Conservation (phyloP, 225 moss, liverwort and hornwort genomes). For the Antitrichia curtipendula region DNA sequence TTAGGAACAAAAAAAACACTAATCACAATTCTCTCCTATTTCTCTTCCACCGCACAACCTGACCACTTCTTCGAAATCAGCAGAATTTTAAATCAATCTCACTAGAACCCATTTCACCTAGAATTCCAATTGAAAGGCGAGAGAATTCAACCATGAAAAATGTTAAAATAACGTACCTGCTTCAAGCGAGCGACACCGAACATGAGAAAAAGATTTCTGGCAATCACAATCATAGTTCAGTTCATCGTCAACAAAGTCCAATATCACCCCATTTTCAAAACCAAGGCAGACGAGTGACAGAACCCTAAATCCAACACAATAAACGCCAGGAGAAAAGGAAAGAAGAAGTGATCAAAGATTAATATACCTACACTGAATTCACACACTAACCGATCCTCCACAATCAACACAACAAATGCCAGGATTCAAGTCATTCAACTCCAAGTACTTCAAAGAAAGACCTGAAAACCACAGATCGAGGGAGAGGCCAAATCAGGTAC, state of each 20-base stretch:
- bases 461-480: not conserved
- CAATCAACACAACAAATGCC: not conserved
- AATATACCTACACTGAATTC: not conserved
- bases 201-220: not conserved
- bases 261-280: not conserved
- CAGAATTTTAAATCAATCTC: not conserved
- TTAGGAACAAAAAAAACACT: not conserved
- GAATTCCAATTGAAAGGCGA: not conserved
- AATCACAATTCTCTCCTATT: not conserved
- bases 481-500: not conserved
- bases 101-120: not conserved
- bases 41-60: not conserved
- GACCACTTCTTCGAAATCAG: not conserved
- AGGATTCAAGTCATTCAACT: not conserved
- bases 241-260: not conserved
- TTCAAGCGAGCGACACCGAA: conserved; percentile 1
- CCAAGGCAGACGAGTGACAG: not conserved
- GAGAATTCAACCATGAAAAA: not conserved
- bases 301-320: not conserved
- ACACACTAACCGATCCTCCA: not conserved
- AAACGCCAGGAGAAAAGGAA: not conserved
- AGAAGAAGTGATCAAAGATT: not conserved
- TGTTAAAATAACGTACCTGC: not conserved
- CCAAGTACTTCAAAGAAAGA: not conserved
- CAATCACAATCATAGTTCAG: not conserved